Evolutionary conservation across 257 asterid species (phyloP), one percentile per base, ranked within the genome.

Genomic region (Scutellaria baicalensis): DNA sequence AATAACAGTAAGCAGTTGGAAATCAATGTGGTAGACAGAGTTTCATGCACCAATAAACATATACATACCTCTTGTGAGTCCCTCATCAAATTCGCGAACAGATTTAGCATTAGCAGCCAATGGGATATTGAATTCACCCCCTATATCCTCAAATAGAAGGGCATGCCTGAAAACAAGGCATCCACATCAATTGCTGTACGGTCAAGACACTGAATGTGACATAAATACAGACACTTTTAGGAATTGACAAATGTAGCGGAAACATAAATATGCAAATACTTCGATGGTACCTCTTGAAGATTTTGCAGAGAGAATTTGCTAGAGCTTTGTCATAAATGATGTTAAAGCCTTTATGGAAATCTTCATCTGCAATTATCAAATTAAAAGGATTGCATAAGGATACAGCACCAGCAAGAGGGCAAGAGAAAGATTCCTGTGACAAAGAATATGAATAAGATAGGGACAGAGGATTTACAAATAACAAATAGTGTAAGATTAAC

Each of bases 311-410:
- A 36, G 93, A 42, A 71, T 84, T 87, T 52, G 97, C 89, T 40
- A 93, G 91, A 70, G 99, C 92, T 84, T 80, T 91, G 89, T 91
- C 96, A 81, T 89, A 93, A 68, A 93, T 75, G 61, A 74, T 87
- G 84, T 91, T 91, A 79, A 93, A 93, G 84, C 99, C 97, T 83
- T 93, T 91, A 68, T 78, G 95, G 69, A 93, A 91, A 72, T 91
- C 99, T 82, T 93, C 99, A 73, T 93, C 97, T 72, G 99, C 95
- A 72, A 86, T 79, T 56, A 89, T 79, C 88, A 93, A 84, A 80
- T 93, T 87, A 82, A 93, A 93, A 64, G 97, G 99, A 76, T 89
- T 93, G 95, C 97, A 91, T 73, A 93, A 84, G 69, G 97, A 91
- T 66, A 93, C 83, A 35, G 96, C 99, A 64, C 97, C 99, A 49